Percentiles rank a stretch among this genome's conserved stretches.
Conservation (phyloP, 2,329 filamentous ascomycete species). For the Ascosphaera acerosa region DNA sequence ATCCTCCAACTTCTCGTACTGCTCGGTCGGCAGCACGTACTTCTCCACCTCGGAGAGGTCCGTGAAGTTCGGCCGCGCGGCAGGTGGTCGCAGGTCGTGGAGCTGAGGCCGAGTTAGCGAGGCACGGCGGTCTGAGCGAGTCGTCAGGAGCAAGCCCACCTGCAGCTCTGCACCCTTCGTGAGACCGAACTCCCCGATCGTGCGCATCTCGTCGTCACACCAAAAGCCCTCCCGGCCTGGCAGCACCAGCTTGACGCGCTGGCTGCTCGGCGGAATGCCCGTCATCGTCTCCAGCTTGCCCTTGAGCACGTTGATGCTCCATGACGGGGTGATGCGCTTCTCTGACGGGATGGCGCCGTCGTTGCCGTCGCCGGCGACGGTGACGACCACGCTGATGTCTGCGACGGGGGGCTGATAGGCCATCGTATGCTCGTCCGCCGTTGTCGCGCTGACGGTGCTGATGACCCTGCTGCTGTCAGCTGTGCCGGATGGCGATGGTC, state of each 20-base stretch:
- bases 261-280: conserved; percentile 58
- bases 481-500: too few species aligned
- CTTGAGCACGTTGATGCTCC: conserved; percentile 68
- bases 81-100: conserved; percentile 50
- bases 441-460: too few species aligned
- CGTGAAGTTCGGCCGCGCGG: conserved; percentile 51
- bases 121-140: too few species aligned
- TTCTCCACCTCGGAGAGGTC: conserved; percentile 66
- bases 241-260: conserved; percentile 48
- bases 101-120: too few species aligned
- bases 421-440: too few species aligned
- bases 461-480: too few species aligned
- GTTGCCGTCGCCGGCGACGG: conserved; percentile 8
- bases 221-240: conserved; percentile 34
- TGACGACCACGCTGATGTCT: conserved; percentile 18
- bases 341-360: conserved; percentile 36
- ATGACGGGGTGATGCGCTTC: conserved; percentile 74
- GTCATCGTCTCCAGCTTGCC: conserved; percentile 77
- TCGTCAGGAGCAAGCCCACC: conserved; percentile 10
- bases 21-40: conserved; percentile 62
- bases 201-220: conserved; percentile 44
- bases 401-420: conserved; percentile 14
- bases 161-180: conserved; percentile 20
- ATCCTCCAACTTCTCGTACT: conserved; percentile 68
- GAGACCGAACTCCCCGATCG: conserved; percentile 26